Percentiles rank a stretch among this genome's conserved stretches.
Evolutionary conservation across 2,329 filamentous ascomycete species (phyloP).

Genomic region (Atkinsonella hypoxylon): DNA sequence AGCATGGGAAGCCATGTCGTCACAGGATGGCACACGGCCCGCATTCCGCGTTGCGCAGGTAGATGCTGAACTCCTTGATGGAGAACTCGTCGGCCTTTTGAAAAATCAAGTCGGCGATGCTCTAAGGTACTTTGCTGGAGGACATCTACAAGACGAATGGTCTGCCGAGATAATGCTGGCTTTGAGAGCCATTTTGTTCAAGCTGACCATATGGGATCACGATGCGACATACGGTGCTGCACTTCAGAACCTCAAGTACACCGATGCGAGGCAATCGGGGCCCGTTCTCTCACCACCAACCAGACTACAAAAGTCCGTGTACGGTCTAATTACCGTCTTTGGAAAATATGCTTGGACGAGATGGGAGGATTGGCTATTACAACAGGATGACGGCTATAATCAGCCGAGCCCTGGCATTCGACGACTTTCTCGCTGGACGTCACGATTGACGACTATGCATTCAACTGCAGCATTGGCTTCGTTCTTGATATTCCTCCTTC

Average conservation of each 20-base stretch:
- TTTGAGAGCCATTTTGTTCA: conserved; percentile 74
- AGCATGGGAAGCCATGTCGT: conserved; percentile 59
- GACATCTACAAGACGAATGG: conserved; percentile 73
- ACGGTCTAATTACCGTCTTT: conserved; percentile 75
- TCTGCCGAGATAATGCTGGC: conserved; percentile 70
- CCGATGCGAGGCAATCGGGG: conserved; percentile 61
- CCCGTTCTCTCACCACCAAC: conserved; percentile 57
- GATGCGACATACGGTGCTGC: conserved; percentile 89
- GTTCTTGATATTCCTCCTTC: conserved; percentile 82
- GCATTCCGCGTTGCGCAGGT: conserved; percentile 92
- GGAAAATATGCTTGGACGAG: conserved; percentile 85
- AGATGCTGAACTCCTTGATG: conserved; percentile 87
- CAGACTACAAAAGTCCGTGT: conserved; percentile 71
- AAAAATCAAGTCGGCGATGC: conserved; percentile 79
- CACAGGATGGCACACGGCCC: conserved; percentile 68
- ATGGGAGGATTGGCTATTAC: conserved; percentile 78
- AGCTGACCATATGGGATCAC: conserved; percentile 93
- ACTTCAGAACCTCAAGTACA: conserved; percentile 82
- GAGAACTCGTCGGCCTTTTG: conserved; percentile 78
- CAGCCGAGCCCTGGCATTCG: conserved; percentile 38
- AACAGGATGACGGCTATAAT: conserved; percentile 64
- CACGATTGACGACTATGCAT: conserved; percentile 58
- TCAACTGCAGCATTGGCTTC: conserved; percentile 72
- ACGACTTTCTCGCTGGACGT: conserved; percentile 57
- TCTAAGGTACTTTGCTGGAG: conserved; percentile 70